Evolutionary conservation across 164 flowering plant species (phyloP), one percentile per base, ranked within the genome.

Genomic region (Berberis thunbergii): DNA sequence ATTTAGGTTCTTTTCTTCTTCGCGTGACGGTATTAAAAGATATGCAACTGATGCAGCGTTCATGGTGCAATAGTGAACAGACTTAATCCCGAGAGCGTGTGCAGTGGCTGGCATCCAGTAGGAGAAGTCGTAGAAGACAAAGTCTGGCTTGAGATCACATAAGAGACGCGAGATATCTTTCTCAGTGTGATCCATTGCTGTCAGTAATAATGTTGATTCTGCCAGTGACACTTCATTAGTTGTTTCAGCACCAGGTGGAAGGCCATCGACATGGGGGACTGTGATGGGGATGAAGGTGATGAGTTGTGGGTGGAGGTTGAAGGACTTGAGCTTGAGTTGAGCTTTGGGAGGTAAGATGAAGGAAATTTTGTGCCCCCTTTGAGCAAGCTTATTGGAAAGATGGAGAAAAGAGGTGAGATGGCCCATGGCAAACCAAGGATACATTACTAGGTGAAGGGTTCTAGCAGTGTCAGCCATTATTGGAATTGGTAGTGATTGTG

Each of bases 371-470:
- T 50, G 57, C 6, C 65, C 65, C 52, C 45, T 62, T 10, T 41
- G 39, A 49, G 65, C 65, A 41, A 62, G 12, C 13, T 50, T 49
- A 11, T 62, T 62, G 46, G 65, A 40, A 43, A 62, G 57, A 53
- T 43, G 41, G 56, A 62, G 65, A 38, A 62, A 62, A 3, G 65
- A 42, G 42, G 9, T 62, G 39, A 62, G 7, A 40, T 62, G 65
- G 43, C 65, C 65, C 41, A 52, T 12, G 5, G 65, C 65, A 42
- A 62, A 62, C 65, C 65, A 62, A 40, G 65, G 65, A 8, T 50
- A 50, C 65, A 62, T 62, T 26, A 46, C 65, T 7, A 62, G 5
- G 45, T 62, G 65, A 3, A 62, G 8, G 26, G 26, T 26, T 26
- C 26, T 26, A 26, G 26, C 26, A 26, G 26, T 26, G 26, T 26